These are phyloP conservation scores for Gastrolobium bilobum DNA, from an alignment of 306 rosid genomes.

Conservation along the genomic window DNA sequence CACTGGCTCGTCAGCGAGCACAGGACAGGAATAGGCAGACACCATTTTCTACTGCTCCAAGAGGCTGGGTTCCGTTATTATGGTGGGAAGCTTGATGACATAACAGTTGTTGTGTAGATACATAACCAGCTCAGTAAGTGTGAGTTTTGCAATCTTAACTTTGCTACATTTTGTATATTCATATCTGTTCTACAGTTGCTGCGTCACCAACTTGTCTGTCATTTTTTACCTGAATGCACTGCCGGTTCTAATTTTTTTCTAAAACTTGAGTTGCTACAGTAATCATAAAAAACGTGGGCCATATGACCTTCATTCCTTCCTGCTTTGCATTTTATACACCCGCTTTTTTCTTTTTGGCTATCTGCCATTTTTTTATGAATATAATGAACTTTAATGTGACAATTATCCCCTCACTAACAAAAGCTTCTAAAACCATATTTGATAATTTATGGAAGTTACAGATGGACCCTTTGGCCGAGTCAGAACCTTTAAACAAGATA, in stretches of 20 bases:
- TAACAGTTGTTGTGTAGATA: conserved; percentile 85
- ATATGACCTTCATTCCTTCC: not conserved
- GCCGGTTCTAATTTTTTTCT: not conserved
- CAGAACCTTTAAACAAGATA: not conserved
- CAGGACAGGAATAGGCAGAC: conserved; percentile 72
- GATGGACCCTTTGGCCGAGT: not conserved
- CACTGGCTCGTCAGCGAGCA: conserved; percentile 83
- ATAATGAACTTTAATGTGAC: not conserved
- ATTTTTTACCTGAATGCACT: conserved; percentile 43
- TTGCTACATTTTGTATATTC: conserved; percentile 8
- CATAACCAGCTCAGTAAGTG: conserved; percentile 53
- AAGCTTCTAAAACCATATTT: not conserved
- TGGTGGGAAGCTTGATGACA: conserved; percentile 97
- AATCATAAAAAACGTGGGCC: not conserved
- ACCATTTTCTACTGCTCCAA: conserved; percentile 83
- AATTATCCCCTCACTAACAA: not conserved
- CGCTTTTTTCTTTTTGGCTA: not conserved
- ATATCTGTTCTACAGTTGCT: conserved; percentile 14
- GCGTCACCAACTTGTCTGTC: conserved; percentile 28
- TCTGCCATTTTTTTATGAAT: not conserved
- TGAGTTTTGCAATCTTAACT: conserved; percentile 33
- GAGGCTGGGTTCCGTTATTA: conserved; percentile 83
- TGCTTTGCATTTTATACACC: not conserved
- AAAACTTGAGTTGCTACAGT: conserved; percentile 28
- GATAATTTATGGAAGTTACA: not conserved